phyloP scores from a whole-genome alignment of 176 grass and related monocot genomes.

The Aegilops sharonensis region DNA sequence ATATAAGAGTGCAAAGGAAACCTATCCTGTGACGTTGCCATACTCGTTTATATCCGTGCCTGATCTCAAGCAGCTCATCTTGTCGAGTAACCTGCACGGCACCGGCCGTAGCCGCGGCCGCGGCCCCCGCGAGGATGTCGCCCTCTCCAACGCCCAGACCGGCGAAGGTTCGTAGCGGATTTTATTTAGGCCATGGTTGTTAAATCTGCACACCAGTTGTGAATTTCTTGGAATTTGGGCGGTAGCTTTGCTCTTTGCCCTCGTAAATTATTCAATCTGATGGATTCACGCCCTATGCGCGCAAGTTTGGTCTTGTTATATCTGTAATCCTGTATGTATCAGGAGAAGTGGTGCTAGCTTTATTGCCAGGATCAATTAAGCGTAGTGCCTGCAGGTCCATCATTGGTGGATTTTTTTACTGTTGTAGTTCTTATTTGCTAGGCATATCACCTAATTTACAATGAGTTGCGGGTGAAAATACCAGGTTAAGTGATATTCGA shows the following conservation, averaged over 20 bases:
- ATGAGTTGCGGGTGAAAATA: background rate
- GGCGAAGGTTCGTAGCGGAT: slow-evolving; percentile 52
- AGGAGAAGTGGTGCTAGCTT: background rate
- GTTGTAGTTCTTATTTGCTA: background rate
- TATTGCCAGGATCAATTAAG: too few species aligned
- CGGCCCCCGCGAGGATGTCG: slow-evolving; percentile 42
- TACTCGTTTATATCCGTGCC: slow-evolving; percentile 39
- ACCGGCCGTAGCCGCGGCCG: slow-evolving; percentile 38
- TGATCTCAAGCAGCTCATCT: slow-evolving; percentile 55
- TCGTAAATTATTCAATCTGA: background rate
- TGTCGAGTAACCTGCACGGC: slow-evolving; percentile 31
- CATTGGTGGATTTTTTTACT: background rate
- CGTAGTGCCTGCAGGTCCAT: background rate
- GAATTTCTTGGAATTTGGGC: too few species aligned
- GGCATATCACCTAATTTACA: background rate
- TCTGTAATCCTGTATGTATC: background rate
- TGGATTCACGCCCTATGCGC: background rate
- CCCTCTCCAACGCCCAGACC: slow-evolving; percentile 42
- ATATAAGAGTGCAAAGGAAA: slow-evolving; percentile 64
- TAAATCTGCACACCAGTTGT: background rate
- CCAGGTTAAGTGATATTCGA: background rate
- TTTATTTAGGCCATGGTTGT: background rate
- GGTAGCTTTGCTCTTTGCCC: background rate
- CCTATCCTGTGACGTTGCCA: slow-evolving; percentile 35
- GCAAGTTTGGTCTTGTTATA: too few species aligned